Conservation (phyloP, 192 early-diverging fungal genomes). For the Backusella tarrabulga region DNA sequence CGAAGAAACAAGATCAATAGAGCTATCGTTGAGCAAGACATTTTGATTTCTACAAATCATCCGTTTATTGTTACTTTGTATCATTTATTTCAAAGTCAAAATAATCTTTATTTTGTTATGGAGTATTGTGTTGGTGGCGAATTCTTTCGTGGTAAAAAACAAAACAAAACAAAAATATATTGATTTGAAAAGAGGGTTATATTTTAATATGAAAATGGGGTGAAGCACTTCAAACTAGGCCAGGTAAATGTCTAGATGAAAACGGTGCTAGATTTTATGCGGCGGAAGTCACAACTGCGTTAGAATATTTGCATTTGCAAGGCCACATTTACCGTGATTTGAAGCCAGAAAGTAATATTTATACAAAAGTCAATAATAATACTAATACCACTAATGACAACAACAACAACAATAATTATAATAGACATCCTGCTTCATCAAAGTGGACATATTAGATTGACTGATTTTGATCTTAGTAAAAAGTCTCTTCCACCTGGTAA, state of each 20-base stretch:
- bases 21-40: constrained; percentile 90
- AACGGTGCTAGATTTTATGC: constrained; percentile 96
- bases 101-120: constrained; percentile 83
- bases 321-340: constrained; percentile 98
- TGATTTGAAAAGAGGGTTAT: background rate
- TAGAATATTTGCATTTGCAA: constrained; percentile 95
- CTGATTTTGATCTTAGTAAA: constrained; percentile 98
- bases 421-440: constrained; percentile 87
- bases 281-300: constrained; percentile 91
- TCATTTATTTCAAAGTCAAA: constrained; percentile 83
- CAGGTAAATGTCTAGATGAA: constrained; percentile 86
- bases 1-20: constrained; percentile 97
- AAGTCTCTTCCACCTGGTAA: constrained; percentile 79
- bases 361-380: constrained; percentile 3
- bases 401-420: background rate
- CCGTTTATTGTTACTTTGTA: constrained; percentile 88
- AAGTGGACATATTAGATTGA: constrained; percentile 96
- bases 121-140: constrained; percentile 89
- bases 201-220: background rate
- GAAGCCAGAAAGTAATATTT: constrained; percentile 85
- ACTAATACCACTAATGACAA: background rate
- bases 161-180: background rate
- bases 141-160: constrained; percentile 67
- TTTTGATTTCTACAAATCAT: constrained; percentile 75
- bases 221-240: constrained; percentile 76